phyloP scores from a whole-genome alignment of 306 rosid genomes.

The Mimosa bimucronata region DNA sequence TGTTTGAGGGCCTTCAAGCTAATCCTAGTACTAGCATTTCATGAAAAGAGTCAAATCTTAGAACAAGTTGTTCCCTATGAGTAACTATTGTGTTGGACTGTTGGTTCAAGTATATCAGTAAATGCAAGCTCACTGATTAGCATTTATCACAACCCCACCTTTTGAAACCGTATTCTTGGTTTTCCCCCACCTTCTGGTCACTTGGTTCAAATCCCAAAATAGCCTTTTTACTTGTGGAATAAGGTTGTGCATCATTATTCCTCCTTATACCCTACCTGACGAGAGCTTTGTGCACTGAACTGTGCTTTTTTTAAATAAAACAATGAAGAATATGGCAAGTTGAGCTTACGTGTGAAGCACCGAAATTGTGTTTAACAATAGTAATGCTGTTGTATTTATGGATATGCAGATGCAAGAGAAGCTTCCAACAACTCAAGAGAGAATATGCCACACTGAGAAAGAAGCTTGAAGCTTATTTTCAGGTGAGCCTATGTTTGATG shows the following conservation, averaged over 20 bases:
- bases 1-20: background rate
- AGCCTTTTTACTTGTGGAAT: no score
- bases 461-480: constrained; percentile 89
- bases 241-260: no score
- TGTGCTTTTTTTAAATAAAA: background rate
- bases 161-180: background rate
- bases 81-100: background rate
- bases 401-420: constrained; percentile 70
- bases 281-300: no score
- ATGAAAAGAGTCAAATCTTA: background rate
- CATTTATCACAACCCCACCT: background rate
- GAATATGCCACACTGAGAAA: constrained; percentile 76
- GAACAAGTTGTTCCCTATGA: background rate
- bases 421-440: constrained; percentile 80
- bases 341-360: background rate
- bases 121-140: background rate
- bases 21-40: background rate
- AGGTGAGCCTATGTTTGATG: constrained; percentile 42
- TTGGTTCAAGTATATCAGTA: background rate
- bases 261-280: no score
- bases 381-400: constrained; percentile 5
- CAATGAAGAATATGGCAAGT: background rate
- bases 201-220: no score
- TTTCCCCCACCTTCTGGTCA: no score
- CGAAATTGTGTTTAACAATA: background rate